Percentiles rank a stretch among this genome's conserved stretches.
phyloP scores from a whole-genome alignment of 2,329 filamentous ascomycete genomes.

The Neocucurbitaria cava region DNA sequence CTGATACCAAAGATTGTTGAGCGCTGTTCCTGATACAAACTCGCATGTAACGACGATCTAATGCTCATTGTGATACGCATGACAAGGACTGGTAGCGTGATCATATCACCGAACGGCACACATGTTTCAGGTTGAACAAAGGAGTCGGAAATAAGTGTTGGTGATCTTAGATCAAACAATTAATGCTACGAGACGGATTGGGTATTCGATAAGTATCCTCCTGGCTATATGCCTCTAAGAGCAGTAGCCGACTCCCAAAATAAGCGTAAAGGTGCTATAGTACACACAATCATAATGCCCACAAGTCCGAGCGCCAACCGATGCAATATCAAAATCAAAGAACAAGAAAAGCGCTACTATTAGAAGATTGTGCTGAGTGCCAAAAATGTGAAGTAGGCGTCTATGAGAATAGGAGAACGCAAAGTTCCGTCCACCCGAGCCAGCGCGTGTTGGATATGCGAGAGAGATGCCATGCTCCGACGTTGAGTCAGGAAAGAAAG shows the following conservation, averaged over 20 bases:
- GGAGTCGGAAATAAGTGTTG: constrained; percentile 1
- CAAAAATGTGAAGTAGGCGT: constrained; percentile 32
- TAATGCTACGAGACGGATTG: constrained; percentile 25
- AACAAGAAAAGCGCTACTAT: constrained; percentile 41
- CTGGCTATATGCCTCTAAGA: constrained; percentile 27
- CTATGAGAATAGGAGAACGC: constrained; percentile 28
- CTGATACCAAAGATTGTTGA: not conserved
- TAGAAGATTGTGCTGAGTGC: constrained; percentile 39
- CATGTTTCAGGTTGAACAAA: constrained; percentile 14
- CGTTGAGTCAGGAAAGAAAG: constrained; percentile 33
- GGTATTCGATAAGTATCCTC: constrained; percentile 31
- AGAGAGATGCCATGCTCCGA: constrained; percentile 30
- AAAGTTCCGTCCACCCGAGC: constrained; percentile 44
- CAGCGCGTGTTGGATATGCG: constrained; percentile 43
- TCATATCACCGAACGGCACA: not conserved
- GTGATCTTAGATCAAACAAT: constrained; percentile 26
- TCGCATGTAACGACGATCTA: not conserved
- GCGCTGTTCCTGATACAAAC: not conserved
- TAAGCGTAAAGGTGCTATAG: constrained; percentile 21
- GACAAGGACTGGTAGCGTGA: not conserved
- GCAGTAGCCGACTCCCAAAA: constrained; percentile 26
- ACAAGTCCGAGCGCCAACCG: constrained; percentile 39
- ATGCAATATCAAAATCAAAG: constrained; percentile 39
- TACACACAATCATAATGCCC: constrained; percentile 15
- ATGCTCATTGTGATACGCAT: not conserved